phyloP scores from a whole-genome alignment of 129 eudicot genomes.

The Ambrosia artemisiifolia region DNA sequence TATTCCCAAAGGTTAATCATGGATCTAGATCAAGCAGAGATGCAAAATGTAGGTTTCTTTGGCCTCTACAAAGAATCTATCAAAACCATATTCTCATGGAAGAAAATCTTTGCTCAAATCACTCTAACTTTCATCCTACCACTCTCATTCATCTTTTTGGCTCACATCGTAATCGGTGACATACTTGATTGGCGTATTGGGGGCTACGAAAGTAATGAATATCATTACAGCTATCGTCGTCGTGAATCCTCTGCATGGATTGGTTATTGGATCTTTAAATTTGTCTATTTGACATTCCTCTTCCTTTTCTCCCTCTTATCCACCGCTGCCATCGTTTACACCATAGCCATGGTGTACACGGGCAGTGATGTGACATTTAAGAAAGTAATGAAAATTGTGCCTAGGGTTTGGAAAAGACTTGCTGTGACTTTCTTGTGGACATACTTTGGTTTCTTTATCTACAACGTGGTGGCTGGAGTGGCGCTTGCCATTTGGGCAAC shows the following conservation, averaged over 20 bases:
- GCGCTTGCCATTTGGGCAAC: conserved; percentile 20
- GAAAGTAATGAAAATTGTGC: conserved; percentile 36
- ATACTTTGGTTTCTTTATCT: conserved; percentile 36
- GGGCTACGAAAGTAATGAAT: background rate
- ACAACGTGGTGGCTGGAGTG: conserved; percentile 27
- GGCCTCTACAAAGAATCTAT: conserved; percentile 37
- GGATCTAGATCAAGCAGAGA: conserved; percentile 39
- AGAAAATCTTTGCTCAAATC: conserved; percentile 36
- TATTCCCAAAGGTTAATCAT: background rate
- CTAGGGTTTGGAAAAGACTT: conserved; percentile 43
- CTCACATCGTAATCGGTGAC: conserved; percentile 18
- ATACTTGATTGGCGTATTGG: conserved; percentile 12
- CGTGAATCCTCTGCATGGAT: conserved; percentile 20
- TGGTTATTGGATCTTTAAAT: conserved; percentile 25
- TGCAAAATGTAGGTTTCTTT: conserved; percentile 40
- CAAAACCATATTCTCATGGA: conserved; percentile 30
- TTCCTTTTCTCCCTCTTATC: conserved; percentile 43
- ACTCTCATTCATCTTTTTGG: conserved; percentile 30
- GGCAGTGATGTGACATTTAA: conserved; percentile 26
- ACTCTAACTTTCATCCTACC: conserved; percentile 45
- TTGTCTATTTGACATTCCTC: conserved; percentile 33
- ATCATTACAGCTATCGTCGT: background rate
- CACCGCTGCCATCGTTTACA: conserved; percentile 37
- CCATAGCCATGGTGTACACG: conserved; percentile 35
- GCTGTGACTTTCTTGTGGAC: conserved; percentile 40